Evolutionary conservation across 345 rosid species (phyloP).

Genomic region (Eucalyptus decipiens): DNA sequence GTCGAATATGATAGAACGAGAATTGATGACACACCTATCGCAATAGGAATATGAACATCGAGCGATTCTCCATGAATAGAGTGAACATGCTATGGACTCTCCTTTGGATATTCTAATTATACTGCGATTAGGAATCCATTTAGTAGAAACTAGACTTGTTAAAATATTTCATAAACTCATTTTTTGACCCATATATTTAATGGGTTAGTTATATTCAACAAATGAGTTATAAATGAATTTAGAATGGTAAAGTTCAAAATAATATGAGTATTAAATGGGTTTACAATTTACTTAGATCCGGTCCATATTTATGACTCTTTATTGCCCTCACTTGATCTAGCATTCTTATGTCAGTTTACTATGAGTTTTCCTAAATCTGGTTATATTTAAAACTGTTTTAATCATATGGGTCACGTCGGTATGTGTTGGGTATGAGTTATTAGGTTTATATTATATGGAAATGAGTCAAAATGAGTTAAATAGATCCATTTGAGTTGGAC

Average conservation of each 20-base stretch:
- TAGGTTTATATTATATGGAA: too few relatives aligned
- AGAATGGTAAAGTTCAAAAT: too few relatives aligned
- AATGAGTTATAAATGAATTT: not conserved
- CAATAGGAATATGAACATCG: not conserved
- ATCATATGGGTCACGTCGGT: accelerated
- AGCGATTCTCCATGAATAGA: not conserved
- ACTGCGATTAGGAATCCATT: accelerated
- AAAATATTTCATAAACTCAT: too few relatives aligned
- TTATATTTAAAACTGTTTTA: too few relatives aligned
- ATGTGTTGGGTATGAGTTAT: too few relatives aligned
- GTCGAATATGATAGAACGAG: not conserved
- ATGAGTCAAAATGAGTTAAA: too few relatives aligned
- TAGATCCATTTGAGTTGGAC: accelerated
- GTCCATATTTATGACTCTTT: not conserved
- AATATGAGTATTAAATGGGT: too few relatives aligned
- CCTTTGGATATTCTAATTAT: not conserved
- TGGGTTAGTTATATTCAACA: accelerated
- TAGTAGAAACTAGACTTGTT: too few relatives aligned
- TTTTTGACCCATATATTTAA: too few relatives aligned
- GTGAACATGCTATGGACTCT: not conserved
- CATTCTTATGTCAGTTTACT: too few relatives aligned
- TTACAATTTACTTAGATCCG: too few relatives aligned
- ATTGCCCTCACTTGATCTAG: too few relatives aligned
- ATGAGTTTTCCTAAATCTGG: not conserved
- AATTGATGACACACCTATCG: not conserved